phyloP scores from a whole-genome alignment of 495 filamentous ascomycete species.

The Hypoxylon fragiforme region DNA sequence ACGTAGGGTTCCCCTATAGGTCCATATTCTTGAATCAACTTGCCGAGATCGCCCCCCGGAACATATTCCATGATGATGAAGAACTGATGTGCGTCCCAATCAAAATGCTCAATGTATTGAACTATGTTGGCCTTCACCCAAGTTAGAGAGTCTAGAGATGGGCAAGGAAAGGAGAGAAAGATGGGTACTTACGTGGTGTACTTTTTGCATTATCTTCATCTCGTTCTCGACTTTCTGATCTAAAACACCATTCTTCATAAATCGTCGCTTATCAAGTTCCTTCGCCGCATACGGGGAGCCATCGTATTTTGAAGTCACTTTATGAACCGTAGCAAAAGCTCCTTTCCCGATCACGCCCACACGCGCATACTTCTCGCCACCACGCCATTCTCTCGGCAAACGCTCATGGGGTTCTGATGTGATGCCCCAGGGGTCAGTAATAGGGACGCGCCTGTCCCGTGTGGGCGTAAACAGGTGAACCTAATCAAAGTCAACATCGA shows the following conservation, averaged over 20 bases:
- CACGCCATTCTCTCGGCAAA: constrained; percentile 67
- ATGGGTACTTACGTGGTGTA: constrained; percentile 71
- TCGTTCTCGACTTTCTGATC: constrained; percentile 91
- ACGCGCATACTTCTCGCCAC: constrained; percentile 80
- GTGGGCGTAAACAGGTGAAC: constrained; percentile 36
- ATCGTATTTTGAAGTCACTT: constrained; percentile 75
- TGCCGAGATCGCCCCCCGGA: constrained; percentile 79
- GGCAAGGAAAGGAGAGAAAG: background rate
- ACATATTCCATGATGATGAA: constrained; percentile 95
- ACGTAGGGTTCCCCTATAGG: constrained; percentile 69
- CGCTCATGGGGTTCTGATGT: constrained; percentile 24
- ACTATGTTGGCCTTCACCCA: constrained; percentile 80
- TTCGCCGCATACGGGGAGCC: constrained; percentile 86
- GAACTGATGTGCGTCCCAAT: constrained; percentile 75
- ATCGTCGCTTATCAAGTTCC: constrained; percentile 83
- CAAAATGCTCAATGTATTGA: constrained; percentile 81
- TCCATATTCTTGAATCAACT: constrained; percentile 62
- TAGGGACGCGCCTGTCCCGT: background rate
- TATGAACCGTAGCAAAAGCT: constrained; percentile 90
- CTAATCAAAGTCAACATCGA: constrained; percentile 21
- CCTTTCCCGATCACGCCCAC: constrained; percentile 82
- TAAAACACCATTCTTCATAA: constrained; percentile 83
- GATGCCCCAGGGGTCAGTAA: constrained; percentile 3
- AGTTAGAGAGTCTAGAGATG: constrained; percentile 19
- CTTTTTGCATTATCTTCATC: constrained; percentile 85